These are phyloP conservation scores for Pseudogymnoascus pannorum DNA, from an alignment of 2,329 filamentous ascomycete genomes.

Conservation along the genomic window DNA sequence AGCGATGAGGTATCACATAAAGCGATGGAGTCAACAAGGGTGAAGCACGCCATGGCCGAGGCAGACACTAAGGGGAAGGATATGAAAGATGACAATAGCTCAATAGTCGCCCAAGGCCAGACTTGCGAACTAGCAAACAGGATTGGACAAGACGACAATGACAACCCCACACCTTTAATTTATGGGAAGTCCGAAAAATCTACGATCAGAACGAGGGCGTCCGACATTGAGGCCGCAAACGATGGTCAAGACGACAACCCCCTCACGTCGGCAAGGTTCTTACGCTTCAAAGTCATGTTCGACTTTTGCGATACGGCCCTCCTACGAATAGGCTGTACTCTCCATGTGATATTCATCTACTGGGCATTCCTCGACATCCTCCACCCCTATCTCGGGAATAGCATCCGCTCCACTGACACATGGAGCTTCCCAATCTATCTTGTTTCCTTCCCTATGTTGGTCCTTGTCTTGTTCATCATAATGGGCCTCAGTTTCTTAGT, in stretches of 20 bases:
- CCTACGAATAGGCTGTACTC: neutral
- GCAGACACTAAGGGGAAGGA: no score
- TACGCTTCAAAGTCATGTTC: neutral
- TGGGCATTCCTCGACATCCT: neutral
- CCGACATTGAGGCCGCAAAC: neutral
- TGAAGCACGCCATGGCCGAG: no score
- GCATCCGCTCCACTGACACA: neutral
- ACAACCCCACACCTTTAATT: no score
- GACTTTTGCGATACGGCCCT: neutral
- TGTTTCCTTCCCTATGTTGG: neutral
- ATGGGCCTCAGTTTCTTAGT: neutral
- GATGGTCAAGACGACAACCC: neutral
- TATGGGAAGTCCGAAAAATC: no score
- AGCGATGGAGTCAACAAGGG: no score
- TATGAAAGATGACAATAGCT: no score
- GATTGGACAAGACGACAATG: no score
- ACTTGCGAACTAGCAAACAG: no score
- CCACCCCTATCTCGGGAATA: neutral
- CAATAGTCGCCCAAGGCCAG: no score
- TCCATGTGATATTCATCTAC: neutral
- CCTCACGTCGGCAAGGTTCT: neutral
- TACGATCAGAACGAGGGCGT: neutral
- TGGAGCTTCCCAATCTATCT: neutral
- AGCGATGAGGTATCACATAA: no score
- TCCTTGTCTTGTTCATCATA: neutral